Percentiles rank a stretch among this genome's conserved stretches.
phyloP scores from a whole-genome alignment of 495 filamentous ascomycete species.

The Geoglossum glabrum region DNA sequence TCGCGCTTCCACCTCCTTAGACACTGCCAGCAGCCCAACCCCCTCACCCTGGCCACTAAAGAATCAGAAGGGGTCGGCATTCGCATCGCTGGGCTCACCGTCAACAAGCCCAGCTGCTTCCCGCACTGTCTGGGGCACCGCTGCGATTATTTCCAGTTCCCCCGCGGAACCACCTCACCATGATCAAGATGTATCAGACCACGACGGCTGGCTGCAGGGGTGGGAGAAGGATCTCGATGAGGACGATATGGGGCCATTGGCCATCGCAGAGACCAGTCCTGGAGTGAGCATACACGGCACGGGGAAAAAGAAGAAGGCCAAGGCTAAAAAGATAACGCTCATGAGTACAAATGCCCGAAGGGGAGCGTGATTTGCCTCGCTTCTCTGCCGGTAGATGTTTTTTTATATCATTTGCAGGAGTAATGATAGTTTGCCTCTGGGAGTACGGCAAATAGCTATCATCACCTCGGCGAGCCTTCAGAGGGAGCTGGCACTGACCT shows the following conservation, averaged over 20 bases:
- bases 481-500: too few species aligned
- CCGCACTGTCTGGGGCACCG: slow-evolving; percentile 79
- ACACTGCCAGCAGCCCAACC: slow-evolving; percentile 25
- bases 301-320: slow-evolving; percentile 52
- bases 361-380: slow-evolving; percentile 29
- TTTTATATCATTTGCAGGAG: too few species aligned
- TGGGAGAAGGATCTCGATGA: slow-evolving; percentile 49
- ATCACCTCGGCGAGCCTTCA: too few species aligned
- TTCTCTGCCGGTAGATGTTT: background rate
- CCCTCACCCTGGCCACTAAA: slow-evolving; percentile 37
- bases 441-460: too few species aligned
- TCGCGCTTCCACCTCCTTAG: slow-evolving; percentile 20
- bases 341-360: slow-evolving; percentile 71
- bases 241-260: slow-evolving; percentile 23
- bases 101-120: slow-evolving; percentile 55
- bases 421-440: too few species aligned
- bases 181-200: slow-evolving; percentile 17
- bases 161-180: slow-evolving; percentile 15
- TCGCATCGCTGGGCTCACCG: slow-evolving; percentile 45
- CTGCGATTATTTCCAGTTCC: slow-evolving; percentile 32
- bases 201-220: slow-evolving; percentile 70
- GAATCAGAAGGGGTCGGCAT: slow-evolving; percentile 28
- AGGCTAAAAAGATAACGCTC: slow-evolving; percentile 80
- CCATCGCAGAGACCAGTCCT: slow-evolving; percentile 17
- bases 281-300: slow-evolving; percentile 8